Base-by-base conservation (phyloP, 805 yeast genomes). In the Candida arabinofermentans region DNA sequence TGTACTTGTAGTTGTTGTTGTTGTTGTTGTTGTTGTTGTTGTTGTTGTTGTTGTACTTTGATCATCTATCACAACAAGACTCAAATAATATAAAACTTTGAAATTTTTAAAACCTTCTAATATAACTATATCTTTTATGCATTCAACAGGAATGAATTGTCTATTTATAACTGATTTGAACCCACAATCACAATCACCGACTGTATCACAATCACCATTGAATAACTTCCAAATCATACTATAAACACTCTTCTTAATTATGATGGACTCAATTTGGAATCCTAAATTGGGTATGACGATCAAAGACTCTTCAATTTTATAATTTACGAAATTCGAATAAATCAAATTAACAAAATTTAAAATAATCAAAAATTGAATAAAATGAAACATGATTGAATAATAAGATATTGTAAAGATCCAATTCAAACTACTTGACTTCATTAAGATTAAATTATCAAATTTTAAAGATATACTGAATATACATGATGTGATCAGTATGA, bases 21-120 rank as follows among this genome's bases (percentile, higher is more conserved):
- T 21, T n/a, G n/a, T n/a, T n/a, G n/a, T n/a, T n/a, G n/a, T n/a
- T n/a, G n/a, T n/a, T n/a, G n/a, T n/a, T n/a, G n/a, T n/a, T n/a
- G n/a, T n/a, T n/a, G n/a, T n/a, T n/a, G n/a, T n/a, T n/a, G 17
- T n/a, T 13, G 13, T n/a, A 26, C 10, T 14, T 16, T 13, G 35
- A 49, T 53, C 27, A 12, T 66, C 69, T 39, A 70, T 70, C 14
- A 80, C 72, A 27, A 84, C 64, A 4, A 84, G 65, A 32, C 82
- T 77, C 57, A 86, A 62, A 54, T 84, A 81, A 57, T 72, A 81
- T 2, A 81, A 66, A 8, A 84, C 87, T 47, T 80, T 81, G 47
- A 79, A 74, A 5, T 83, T 83, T 41, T 70, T 70, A 56, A 86
- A 85, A 0, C 86, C 90, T 59, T 86, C 95, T 55, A 84, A 84